phyloP scores from a whole-genome alignment of 108 stramenopile species.

The Stephanodiscus triporus region DNA sequence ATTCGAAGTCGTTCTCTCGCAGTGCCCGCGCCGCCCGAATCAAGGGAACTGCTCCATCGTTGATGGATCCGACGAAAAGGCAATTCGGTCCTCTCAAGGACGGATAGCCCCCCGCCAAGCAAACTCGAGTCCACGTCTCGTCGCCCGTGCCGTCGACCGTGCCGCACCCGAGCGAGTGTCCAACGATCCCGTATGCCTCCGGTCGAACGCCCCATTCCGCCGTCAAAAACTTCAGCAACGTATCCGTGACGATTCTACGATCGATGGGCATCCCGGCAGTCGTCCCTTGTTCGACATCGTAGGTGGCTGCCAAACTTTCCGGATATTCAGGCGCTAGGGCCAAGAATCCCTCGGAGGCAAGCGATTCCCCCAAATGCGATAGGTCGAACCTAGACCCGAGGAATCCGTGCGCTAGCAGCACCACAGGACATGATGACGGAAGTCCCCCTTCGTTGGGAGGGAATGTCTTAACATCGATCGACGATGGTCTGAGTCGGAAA shows the following conservation, averaged over 20 bases:
- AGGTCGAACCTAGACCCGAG: conserved; percentile 78
- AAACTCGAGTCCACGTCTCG: conserved; percentile 68
- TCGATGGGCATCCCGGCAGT: conserved; percentile 44
- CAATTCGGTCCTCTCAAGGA: conserved; percentile 25
- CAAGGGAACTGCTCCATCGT: conserved; percentile 62
- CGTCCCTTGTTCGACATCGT: conserved; percentile 27
- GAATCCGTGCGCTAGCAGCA: conserved; percentile 61
- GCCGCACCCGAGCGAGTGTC: conserved; percentile 77
- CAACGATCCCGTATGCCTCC: conserved; percentile 62
- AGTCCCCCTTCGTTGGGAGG: conserved; percentile 24
- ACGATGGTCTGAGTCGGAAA: conserved; percentile 51
- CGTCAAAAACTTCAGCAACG: conserved; percentile 36
- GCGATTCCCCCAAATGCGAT: conserved; percentile 67
- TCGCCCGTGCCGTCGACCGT: conserved; percentile 70
- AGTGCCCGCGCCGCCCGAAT: conserved; percentile 33
- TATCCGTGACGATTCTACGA: conserved; percentile 55
- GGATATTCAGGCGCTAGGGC: conserved; percentile 74
- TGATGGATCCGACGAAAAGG: conserved; percentile 47
- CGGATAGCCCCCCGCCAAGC: conserved; percentile 68
- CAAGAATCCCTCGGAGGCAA: conserved; percentile 68
- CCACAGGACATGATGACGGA: conserved; percentile 53
- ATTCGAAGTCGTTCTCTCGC: conserved; percentile 27
- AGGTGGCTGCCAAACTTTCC: conserved; percentile 77
- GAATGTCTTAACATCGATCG: background rate
- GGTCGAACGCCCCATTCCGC: conserved; percentile 47